phyloP scores from a whole-genome alignment of 371 early-diverging fungal species.

The Saksenaea oblongispora region DNA sequence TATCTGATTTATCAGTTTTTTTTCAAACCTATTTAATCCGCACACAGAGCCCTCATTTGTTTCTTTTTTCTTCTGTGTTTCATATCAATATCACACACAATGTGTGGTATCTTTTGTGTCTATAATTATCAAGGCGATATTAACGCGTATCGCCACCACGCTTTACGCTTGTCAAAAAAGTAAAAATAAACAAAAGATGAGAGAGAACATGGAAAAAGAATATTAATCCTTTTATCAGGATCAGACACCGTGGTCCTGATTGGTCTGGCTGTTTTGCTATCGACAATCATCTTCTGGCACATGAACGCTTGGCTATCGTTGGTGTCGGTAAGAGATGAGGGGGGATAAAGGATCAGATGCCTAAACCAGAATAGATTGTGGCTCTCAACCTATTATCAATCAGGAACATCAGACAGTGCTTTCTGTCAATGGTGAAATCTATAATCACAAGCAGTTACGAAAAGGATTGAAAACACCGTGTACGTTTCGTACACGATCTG shows the following conservation, averaged over 20 bases:
- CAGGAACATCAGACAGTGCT: conserved; percentile 82
- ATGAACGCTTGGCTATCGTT: conserved; percentile 97
- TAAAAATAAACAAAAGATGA: conserved; percentile 44
- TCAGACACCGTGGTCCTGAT: conserved; percentile 97
- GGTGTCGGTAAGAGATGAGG: conserved; percentile 75
- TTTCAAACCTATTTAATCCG: too few species aligned
- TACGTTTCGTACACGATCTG: conserved; percentile 92
- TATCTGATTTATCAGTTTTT: too few species aligned
- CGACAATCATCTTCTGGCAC: conserved; percentile 87
- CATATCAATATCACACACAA: conserved; percentile 22
- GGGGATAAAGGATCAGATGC: background rate
- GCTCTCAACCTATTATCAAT: conserved; percentile 94
- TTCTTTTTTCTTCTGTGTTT: too few species aligned
- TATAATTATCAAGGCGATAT: conserved; percentile 84
- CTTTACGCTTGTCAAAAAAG: conserved; percentile 87
- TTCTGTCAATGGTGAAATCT: conserved; percentile 96
- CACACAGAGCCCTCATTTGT: too few species aligned
- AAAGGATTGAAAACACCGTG: conserved; percentile 67
- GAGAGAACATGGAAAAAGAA: too few species aligned
- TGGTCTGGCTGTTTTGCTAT: conserved; percentile 87
- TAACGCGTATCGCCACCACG: conserved; percentile 77
- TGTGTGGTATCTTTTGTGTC: conserved; percentile 97
- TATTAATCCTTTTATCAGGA: conserved; percentile 19
- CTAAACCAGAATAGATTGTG: conserved; percentile 77
- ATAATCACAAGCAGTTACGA: conserved; percentile 91